Percentiles rank a stretch among this genome's conserved stretches.
Conservation (phyloP, 139 green algal species). For the Volvox africanus region DNA sequence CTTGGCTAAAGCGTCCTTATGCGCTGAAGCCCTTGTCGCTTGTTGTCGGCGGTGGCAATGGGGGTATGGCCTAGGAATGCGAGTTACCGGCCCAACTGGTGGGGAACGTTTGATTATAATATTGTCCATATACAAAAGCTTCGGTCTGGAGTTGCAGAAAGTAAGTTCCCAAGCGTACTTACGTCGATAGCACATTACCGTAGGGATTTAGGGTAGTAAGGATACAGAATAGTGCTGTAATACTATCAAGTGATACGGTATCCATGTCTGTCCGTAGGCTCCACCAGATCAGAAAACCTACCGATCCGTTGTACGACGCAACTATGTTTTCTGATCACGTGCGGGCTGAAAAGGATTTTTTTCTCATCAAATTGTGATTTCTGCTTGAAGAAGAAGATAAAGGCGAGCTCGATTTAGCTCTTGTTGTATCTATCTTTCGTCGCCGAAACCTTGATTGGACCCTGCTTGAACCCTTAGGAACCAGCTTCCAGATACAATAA, state of each 20-base stretch:
- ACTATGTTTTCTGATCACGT: background rate
- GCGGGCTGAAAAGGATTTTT: background rate
- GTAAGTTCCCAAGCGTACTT: too few species aligned
- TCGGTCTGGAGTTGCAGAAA: too few species aligned
- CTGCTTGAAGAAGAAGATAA: background rate
- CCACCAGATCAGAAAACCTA: too few species aligned
- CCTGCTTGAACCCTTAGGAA: background rate
- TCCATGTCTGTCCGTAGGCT: background rate
- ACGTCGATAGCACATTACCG: too few species aligned
- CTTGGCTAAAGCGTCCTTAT: background rate
- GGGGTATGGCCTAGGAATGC: background rate
- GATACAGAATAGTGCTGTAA: too few species aligned
- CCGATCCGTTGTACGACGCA: background rate
- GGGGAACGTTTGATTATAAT: background rate
- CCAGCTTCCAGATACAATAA: too few species aligned
- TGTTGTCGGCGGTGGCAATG: background rate
- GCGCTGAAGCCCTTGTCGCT: background rate
- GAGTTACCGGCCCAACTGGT: background rate
- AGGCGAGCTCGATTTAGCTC: background rate
- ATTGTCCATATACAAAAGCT: background rate
- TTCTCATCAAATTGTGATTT: background rate
- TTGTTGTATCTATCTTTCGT: background rate
- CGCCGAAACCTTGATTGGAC: slow-evolving; percentile 13
- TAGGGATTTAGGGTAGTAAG: too few species aligned
- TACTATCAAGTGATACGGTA: too few species aligned